Evolutionary conservation across 495 filamentous ascomycete species (phyloP).

Genomic region (Chaetomium tenue): DNA sequence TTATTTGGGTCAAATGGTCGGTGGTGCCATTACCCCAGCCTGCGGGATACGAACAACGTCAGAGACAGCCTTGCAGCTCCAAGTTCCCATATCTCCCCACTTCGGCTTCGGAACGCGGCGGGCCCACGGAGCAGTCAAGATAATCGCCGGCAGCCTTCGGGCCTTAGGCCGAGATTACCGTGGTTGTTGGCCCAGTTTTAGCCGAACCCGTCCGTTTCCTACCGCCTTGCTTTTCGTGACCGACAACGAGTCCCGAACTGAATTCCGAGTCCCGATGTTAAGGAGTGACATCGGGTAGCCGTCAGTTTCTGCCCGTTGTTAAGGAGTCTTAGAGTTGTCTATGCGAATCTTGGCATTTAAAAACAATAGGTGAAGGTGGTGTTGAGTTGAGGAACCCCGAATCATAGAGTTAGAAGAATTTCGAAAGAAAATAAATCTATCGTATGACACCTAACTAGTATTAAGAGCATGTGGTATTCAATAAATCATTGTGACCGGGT

Average conservation of each 20-base stretch:
- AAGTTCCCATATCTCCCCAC: background rate
- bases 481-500: too few species aligned
- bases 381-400: too few species aligned
- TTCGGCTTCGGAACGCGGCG: slow-evolving; percentile 16
- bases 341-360: background rate
- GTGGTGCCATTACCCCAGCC: background rate
- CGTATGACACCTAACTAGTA: too few species aligned
- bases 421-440: too few species aligned
- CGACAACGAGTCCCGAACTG: slow-evolving; percentile 6
- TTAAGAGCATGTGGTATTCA: too few species aligned
- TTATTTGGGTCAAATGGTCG: too few species aligned
- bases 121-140: slow-evolving; percentile 10
- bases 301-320: background rate
- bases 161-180: slow-evolving; percentile 24
- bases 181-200: slow-evolving; percentile 21
- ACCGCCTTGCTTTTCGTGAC: slow-evolving; percentile 25
- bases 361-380: background rate
- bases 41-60: background rate
- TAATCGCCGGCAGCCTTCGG: background rate
- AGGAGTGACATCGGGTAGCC: slow-evolving; percentile 2
- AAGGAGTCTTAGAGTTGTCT: background rate
- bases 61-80: background rate
- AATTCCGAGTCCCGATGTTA: slow-evolving; percentile 18
- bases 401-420: too few species aligned
- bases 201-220: slow-evolving; percentile 25